Base-by-base conservation (phyloP, 805 yeast species). In the Cyberlindnera americana region DNA sequence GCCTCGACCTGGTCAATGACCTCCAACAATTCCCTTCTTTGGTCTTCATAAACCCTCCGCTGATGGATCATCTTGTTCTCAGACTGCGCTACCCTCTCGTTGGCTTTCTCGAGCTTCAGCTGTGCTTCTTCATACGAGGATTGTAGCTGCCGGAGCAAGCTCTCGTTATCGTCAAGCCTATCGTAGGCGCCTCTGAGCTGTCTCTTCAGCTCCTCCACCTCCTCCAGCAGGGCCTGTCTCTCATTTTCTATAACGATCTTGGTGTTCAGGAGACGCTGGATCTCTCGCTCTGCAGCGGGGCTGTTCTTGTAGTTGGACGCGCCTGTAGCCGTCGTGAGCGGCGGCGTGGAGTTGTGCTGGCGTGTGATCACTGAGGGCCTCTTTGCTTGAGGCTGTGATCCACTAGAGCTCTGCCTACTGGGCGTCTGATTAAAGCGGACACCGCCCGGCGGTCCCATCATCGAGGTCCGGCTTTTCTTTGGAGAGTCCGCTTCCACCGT, bases 11-110 rank as follows among this genome's bases (percentile, higher is more conserved):
- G 61, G 43, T 75, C 81, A 35, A 81, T 67, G 14, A 76, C 78
- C 35, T 73, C 76, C 33, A 81, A 57, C 62, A 83, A 65, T 52
- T 81, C 84, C 33, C 70, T 73, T 21, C 83, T 64, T 32, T 81
- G 83, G 13, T 57, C 51, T 36, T 77, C 83, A 31, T 73, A 70
- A 19, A 65, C 72, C 15, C 51, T 52, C 51, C 71, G 73, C 41
- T 70, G 77, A 38, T 66, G 69, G n/a, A 53, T 49, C 37, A 77
- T 54, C 45, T 69, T 70, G 17, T 60, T 61, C 31, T 81, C 85
- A 37, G 50, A 25, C 2, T 19, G 5, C 1, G 35, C 21, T 10
- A 43, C 39, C 19, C 43, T 46, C 17, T 56, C 57, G 15, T 41
- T 38, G 1, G 56, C 46, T 19, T 35, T 41, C 24, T 52, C 49